Base-by-base conservation (phyloP, 2,329 filamentous ascomycete genomes). In the Domatiomyces catenatus region DNA sequence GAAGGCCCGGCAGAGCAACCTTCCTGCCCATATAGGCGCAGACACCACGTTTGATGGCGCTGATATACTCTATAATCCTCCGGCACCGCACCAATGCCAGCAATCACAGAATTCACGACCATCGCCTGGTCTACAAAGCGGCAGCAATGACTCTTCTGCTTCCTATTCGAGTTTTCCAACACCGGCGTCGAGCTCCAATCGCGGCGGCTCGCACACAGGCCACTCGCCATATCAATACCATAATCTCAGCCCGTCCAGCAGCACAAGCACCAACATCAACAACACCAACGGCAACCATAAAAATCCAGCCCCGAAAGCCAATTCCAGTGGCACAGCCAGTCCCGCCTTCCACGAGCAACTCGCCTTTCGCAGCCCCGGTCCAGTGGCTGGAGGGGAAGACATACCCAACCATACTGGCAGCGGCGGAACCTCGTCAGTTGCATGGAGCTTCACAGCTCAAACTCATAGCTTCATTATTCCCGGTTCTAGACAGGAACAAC, bases 111-210 rank as follows among this genome's bases (percentile, higher is more conserved):
- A 45, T n/a, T 57, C 55, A 8, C 2, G 32, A 15, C 55, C 55
- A 7, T 49, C 36, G 44, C 22, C 44, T 8, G 54, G 47, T 47
- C 54, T 53, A 26, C 42, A 52, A 17, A 45, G 52, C 18, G 54
- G 51, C 15, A 51, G 52, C 24, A 48, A 52, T 3, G 52, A 52
- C 1, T 57, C 54, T 8, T 50, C 28, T 18, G 47, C 55, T 44
- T 48, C 52, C 18, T 56, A 58, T 5, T 57, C 54, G 3, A 54
- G 55, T 18, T 53, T 57, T 17, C 58, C 56, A 3, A 59, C 58
- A 0, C 58, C 58, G 10, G 52, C 54, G 4, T 55, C 56, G 12
- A 18, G 47, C 3, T 56, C 53, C 8, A 55, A 55, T 24, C 53
- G 50, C 2, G 52, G 44, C 28, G 54, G 54, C 6, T 57, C 56